Evolutionary conservation across 495 filamentous ascomycete species (phyloP).

Genomic region (Monascus purpureus): DNA sequence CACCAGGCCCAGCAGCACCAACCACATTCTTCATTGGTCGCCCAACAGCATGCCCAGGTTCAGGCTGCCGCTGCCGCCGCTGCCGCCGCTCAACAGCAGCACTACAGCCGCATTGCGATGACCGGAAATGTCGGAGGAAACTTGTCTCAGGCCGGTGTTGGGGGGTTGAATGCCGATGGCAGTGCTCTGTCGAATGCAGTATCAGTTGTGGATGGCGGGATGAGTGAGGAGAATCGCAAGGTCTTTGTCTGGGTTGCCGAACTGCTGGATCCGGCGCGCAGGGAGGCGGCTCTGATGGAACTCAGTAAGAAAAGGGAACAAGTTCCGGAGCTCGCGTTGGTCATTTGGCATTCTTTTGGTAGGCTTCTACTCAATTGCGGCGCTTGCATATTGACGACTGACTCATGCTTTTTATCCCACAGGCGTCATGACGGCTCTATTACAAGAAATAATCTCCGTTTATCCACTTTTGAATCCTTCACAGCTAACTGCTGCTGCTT

Average conservation of each 20-base stretch:
- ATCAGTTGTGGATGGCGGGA: constrained; percentile 38
- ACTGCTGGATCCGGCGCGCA: constrained; percentile 69
- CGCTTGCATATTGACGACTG: neutral
- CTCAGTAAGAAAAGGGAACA: constrained; percentile 98
- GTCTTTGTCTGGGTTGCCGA: constrained; percentile 90
- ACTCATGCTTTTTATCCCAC: constrained; percentile 4
- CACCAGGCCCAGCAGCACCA: constrained; percentile 29
- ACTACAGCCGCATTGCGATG: constrained; percentile 63
- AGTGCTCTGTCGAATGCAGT: constrained; percentile 32
- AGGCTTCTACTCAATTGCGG: constrained; percentile 18
- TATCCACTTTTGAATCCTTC: constrained; percentile 94
- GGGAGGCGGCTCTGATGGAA: constrained; percentile 87
- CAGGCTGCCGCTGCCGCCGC: constrained; percentile 51
- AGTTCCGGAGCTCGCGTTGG: constrained; percentile 89
- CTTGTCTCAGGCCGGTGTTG: constrained; percentile 25
- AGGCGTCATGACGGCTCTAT: constrained; percentile 96
- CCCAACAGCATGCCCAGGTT: constrained; percentile 43
- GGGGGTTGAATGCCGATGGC: constrained; percentile 36
- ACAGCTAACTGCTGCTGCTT: constrained; percentile 89
- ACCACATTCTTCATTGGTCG: constrained; percentile 32
- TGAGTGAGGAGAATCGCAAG: constrained; percentile 83
- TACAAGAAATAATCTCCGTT: constrained; percentile 98
- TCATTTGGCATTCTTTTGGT: constrained; percentile 99
- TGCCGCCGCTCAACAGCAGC: constrained; percentile 58
- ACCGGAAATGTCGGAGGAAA: constrained; percentile 36